Evolutionary conservation across 2,329 filamentous ascomycete genomes (phyloP).

Genomic region (Microsporum canis): DNA sequence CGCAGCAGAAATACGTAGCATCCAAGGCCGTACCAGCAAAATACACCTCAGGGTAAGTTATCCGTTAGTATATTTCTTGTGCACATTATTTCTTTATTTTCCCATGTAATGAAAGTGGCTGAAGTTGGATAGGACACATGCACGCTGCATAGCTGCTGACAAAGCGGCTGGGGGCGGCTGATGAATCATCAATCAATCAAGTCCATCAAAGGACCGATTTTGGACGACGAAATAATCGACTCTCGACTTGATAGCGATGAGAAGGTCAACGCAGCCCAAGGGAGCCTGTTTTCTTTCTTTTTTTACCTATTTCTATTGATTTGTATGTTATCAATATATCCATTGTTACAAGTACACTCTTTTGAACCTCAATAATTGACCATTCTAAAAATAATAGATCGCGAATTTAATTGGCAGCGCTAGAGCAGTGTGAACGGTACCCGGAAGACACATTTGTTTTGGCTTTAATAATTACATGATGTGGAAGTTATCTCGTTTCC

Average conservation of each 20-base stretch:
- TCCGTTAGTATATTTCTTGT: no score
- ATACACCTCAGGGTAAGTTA: no score
- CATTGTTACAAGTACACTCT: neutral
- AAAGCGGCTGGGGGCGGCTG: neutral
- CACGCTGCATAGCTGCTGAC: neutral
- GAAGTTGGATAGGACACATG: no score
- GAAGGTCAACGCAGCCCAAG: neutral
- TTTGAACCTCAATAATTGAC: neutral
- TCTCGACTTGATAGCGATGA: neutral
- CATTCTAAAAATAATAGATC: neutral
- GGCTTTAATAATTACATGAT: neutral
- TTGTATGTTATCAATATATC: neutral
- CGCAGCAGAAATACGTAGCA: no score
- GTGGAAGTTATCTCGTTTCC: neutral
- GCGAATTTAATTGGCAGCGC: neutral
- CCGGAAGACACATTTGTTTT: neutral
- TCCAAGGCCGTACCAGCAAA: no score
- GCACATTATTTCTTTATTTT: no score
- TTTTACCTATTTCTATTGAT: neutral
- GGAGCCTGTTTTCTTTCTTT: neutral
- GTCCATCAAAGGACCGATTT: neutral
- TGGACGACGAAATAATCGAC: neutral
- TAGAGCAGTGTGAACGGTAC: neutral
- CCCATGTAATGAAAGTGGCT: no score
- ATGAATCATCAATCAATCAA: neutral